These are phyloP conservation scores for Xylaria venustula DNA, from an alignment of 495 filamentous ascomycete species.

Conservation along the genomic window DNA sequence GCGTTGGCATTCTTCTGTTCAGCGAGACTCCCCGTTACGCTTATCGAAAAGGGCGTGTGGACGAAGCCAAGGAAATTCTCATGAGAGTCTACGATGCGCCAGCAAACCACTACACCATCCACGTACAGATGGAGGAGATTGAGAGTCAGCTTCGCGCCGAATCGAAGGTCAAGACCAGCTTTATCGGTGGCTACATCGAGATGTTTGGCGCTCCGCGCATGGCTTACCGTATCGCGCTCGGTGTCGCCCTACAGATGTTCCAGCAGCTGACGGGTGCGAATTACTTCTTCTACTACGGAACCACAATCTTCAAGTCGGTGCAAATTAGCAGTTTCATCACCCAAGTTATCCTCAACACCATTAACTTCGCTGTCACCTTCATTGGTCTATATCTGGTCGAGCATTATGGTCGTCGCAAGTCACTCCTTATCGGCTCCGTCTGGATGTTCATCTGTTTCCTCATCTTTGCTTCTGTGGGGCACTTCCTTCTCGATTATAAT, in stretches of 20 bases:
- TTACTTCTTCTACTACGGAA: constrained; percentile 83
- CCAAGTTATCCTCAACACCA: constrained; percentile 69
- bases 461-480: constrained; percentile 71
- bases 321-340: constrained; percentile 70
- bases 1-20: constrained; percentile 58
- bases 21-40: constrained; percentile 61
- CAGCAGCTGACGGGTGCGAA: constrained; percentile 74
- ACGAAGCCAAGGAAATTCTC: constrained; percentile 5
- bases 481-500: constrained; percentile 46
- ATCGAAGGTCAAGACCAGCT: background rate
- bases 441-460: constrained; percentile 74
- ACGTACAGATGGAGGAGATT: constrained; percentile 12
- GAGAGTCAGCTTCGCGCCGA: constrained; percentile 9
- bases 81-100: constrained; percentile 12
- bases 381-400: constrained; percentile 73
- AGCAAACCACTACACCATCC: constrained; percentile 10
- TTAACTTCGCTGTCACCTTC: constrained; percentile 73
- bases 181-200: constrained; percentile 9
- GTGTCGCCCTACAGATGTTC: constrained; percentile 64
- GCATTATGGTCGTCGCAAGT: constrained; percentile 64
- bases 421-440: constrained; percentile 62
- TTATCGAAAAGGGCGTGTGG: constrained; percentile 7
- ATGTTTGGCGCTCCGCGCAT: constrained; percentile 52
- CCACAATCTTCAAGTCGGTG: constrained; percentile 66
- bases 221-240: constrained; percentile 66